These are phyloP conservation scores for Leccinum aurantiacum DNA, from an alignment of 768 basidiomycete genomes.

Conservation along the genomic window DNA sequence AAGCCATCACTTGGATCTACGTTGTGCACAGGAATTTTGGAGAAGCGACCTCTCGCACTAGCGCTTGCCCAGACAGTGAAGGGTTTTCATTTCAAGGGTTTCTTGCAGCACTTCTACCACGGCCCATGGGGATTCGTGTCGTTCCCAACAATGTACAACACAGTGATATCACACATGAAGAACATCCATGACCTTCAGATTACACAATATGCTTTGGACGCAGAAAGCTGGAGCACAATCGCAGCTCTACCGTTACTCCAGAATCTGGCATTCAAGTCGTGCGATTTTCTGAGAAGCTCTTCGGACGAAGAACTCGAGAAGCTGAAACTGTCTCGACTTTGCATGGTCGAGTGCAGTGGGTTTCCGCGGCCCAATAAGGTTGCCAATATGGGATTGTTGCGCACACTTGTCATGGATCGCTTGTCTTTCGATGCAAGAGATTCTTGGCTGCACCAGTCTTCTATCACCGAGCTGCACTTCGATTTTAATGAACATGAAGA, in stretches of 20 bases:
- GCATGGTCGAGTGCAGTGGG: neutral
- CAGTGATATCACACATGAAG: slow-evolving; percentile 16
- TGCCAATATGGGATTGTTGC: neutral
- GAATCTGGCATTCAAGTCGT: slow-evolving; percentile 8
- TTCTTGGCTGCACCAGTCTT: neutral
- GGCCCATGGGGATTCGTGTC: neutral
- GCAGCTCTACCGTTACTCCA: slow-evolving; percentile 15
- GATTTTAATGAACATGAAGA: neutral
- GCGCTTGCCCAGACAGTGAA: neutral
- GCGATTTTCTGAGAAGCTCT: neutral
- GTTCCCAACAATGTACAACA: neutral
- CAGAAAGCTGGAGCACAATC: slow-evolving; percentile 18
- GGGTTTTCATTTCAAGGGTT: slow-evolving; percentile 1
- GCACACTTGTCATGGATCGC: neutral
- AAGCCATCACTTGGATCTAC: neutral
- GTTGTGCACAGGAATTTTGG: neutral
- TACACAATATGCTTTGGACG: slow-evolving; percentile 6
- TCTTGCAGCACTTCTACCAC: neutral
- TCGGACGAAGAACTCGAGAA: neutral
- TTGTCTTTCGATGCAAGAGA: neutral
- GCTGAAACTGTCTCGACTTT: neutral
- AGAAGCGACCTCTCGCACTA: neutral
- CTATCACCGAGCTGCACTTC: neutral
- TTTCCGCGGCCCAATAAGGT: neutral
- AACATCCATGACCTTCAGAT: slow-evolving; percentile 18